Conservation (phyloP, 306 rosid genomes). For the Casuarina cunninghamiana region DNA sequence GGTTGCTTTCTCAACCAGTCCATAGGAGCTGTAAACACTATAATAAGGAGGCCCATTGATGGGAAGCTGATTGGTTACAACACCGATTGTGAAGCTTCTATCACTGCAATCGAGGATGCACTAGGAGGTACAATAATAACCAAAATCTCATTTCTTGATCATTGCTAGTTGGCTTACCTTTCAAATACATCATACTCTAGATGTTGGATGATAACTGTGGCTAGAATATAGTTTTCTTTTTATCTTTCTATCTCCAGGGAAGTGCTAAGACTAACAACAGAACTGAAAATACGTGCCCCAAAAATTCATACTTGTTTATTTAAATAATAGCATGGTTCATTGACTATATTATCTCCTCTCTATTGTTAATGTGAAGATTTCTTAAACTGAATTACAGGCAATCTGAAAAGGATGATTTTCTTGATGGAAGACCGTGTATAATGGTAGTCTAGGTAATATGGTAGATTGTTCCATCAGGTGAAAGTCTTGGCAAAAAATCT, state of each 20-base stretch:
- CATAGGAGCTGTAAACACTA: constrained; percentile 49
- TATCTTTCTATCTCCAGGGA: background rate
- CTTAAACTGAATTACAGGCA: background rate
- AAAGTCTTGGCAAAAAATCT: background rate
- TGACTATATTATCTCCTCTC: background rate
- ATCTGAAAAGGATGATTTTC: constrained; percentile 5
- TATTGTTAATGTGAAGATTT: background rate
- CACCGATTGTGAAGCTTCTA: constrained; percentile 51
- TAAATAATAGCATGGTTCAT: background rate
- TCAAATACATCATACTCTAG: background rate
- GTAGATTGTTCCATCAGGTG: background rate
- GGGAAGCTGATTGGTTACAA: constrained; percentile 51
- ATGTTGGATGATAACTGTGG: background rate
- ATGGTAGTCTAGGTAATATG: constrained; percentile 8
- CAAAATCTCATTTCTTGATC: background rate
- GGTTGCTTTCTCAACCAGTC: constrained; percentile 26
- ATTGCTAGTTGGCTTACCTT: background rate
- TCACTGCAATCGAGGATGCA: constrained; percentile 55
- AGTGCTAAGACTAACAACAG: background rate
- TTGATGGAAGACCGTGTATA: background rate
- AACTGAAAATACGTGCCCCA: no score
- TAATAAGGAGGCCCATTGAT: constrained; percentile 43
- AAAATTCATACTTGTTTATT: background rate
- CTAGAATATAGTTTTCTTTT: background rate
- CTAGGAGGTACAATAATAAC: constrained; percentile 30